Evolutionary conservation across 2,329 filamentous ascomycete species (phyloP).

Genomic region (Trichothecium roseum): DNA sequence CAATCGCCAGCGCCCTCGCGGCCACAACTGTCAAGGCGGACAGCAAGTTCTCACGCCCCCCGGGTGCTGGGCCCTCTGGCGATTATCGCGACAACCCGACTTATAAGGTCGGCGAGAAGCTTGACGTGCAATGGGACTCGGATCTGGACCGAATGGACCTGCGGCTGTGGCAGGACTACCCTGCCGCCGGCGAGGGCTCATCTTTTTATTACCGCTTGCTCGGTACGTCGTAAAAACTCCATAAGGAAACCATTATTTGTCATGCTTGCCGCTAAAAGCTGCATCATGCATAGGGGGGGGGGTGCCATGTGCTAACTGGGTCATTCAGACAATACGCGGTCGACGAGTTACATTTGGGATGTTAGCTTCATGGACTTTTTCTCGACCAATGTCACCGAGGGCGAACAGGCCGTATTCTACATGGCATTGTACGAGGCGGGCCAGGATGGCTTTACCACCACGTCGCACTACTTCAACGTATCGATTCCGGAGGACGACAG

Average conservation of each 20-base stretch:
- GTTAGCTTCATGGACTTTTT: not conserved
- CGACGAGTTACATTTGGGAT: not conserved
- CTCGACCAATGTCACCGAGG: not conserved
- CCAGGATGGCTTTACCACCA: not conserved
- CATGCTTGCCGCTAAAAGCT: too few species aligned
- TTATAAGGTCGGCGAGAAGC: constrained; percentile 1
- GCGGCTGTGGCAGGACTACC: constrained; percentile 1
- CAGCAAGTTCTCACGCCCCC: not conserved
- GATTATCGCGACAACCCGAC: constrained; percentile 2
- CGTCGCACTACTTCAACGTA: constrained; percentile 1
- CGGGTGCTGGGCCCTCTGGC: not conserved
- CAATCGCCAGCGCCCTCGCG: too few species aligned
- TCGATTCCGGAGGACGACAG: too few species aligned
- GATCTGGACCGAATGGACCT: constrained; percentile 1
- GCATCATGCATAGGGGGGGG: too few species aligned
- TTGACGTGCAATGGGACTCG: constrained; percentile 2
- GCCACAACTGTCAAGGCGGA: not conserved
- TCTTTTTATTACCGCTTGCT: not conserved
- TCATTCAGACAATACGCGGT: not conserved
- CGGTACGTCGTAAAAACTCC: too few species aligned
- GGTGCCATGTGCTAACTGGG: too few species aligned
- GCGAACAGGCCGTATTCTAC: not conserved
- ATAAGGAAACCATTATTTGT: too few species aligned
- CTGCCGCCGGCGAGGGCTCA: not conserved
- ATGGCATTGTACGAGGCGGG: not conserved